Evolutionary conservation across 345 rosid species (phyloP), one percentile per base, ranked within the genome.

Genomic region (Salix viminalis): DNA sequence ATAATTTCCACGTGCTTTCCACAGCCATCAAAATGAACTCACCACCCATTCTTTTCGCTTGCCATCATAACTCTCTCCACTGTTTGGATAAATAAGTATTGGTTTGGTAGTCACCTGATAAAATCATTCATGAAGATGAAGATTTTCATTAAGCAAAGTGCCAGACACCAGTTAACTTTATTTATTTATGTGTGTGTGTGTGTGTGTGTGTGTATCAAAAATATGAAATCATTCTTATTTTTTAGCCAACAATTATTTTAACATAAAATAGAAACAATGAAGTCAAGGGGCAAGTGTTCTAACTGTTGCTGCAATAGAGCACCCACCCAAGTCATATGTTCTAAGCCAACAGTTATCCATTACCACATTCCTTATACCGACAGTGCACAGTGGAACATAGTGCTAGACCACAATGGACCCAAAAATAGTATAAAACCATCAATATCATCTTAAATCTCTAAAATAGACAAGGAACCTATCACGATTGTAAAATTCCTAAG

Each of bases 11-110:
- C 5, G 34, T 14, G 39, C 74, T 19, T 61, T 56, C 48, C 60
- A 66, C 48, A 44, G 23, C 67, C 32, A 8, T 12, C 36, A 70
- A 42, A 67, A 30, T n/a, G 67, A 75, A 71, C 94, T 88, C 82
- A 92, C 97, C 79, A 92, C 91, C 97, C 95, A 92, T 77, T 85
- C 86, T 87, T 92, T 92, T 23, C 69, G 62, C 10, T 83, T 85
- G 42, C 90, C 84, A 82, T 90, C 91, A 71, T 92, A 92, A 73
- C 89, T 85, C 76, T 89, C 97, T 6, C 97, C 95, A 71, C 97
- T 90, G 82, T 90, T 92, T 73, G 97, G 92, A 77, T 90, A 92
- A 81, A 88, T 82, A 50, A 89, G 82, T 67, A 92, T 86, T 0
- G 94, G 97, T 85, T 92, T 92, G 80, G 82, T 81, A 7, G 91